Conservation (phyloP, 441 rosid genomes). For the Viola pubescens region DNA sequence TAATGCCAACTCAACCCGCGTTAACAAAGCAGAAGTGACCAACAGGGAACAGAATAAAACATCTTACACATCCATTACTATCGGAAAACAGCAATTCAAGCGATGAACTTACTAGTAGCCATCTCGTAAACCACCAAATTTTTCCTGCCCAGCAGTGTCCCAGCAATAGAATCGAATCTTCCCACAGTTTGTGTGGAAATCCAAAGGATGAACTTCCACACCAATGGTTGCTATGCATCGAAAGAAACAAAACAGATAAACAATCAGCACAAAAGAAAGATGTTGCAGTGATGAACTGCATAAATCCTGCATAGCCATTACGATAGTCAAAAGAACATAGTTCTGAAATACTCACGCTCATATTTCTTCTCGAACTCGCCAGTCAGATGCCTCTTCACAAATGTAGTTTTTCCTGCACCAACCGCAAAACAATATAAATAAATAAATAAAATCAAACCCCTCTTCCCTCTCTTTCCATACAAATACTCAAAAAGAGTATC, state of each 20-base stretch:
- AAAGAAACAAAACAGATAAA: background rate
- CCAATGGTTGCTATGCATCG: slow-evolving; percentile 44
- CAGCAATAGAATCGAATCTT: slow-evolving; percentile 48
- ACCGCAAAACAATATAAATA: background rate
- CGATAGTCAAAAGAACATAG: background rate
- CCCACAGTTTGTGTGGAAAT: slow-evolving; percentile 43
- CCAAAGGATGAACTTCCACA: slow-evolving; percentile 54
- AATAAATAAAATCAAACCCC: background rate
- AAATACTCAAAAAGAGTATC: background rate
- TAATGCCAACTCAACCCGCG: too few species aligned
- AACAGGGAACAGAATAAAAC: too few species aligned
- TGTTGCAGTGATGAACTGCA: background rate
- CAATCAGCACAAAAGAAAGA: background rate
- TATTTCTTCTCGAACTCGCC: slow-evolving; percentile 54
- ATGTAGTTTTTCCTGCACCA: slow-evolving; percentile 44
- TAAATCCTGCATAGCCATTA: background rate
- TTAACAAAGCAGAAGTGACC: too few species aligned
- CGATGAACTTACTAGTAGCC: slow-evolving; percentile 40
- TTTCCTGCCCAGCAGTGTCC: slow-evolving; percentile 64
- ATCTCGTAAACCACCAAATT: slow-evolving; percentile 53
- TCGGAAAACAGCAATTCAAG: too few species aligned
- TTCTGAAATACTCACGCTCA: slow-evolving; percentile 32
- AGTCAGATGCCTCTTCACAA: slow-evolving; percentile 50
- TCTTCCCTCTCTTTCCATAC: background rate
- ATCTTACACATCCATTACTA: too few species aligned